Evolutionary conservation across 495 filamentous ascomycete species (phyloP).

Genomic region (Annulohypoxylon moriforme): DNA sequence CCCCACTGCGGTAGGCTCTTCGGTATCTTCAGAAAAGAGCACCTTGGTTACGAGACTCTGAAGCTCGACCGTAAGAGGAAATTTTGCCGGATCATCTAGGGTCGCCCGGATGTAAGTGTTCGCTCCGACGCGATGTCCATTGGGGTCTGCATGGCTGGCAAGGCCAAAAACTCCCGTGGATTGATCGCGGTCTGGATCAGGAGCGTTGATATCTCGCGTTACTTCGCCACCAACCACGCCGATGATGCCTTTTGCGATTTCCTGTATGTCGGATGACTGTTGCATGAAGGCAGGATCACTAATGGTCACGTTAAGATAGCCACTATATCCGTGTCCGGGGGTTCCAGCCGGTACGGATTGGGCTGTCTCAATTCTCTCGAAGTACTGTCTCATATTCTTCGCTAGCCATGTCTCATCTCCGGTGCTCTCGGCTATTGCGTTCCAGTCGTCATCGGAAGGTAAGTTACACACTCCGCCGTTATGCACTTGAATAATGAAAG

Average conservation of each 20-base stretch:
- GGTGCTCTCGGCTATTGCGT: constrained; percentile 57
- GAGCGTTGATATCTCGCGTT: constrained; percentile 55
- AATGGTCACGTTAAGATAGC: constrained; percentile 56
- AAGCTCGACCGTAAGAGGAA: constrained; percentile 58
- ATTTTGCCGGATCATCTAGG: constrained; percentile 57
- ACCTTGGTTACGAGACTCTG: constrained; percentile 61
- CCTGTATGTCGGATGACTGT: constrained; percentile 40
- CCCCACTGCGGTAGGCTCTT: constrained; percentile 54
- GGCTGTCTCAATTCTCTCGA: constrained; percentile 58
- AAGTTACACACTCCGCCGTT: constrained; percentile 58
- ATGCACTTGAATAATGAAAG: constrained; percentile 46
- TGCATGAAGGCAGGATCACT: constrained; percentile 49
- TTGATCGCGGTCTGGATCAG: constrained; percentile 52
- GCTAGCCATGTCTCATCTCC: constrained; percentile 59
- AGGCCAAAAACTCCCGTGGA: constrained; percentile 58
- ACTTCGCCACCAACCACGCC: constrained; percentile 52
- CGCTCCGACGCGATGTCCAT: constrained; percentile 55
- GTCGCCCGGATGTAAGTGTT: constrained; percentile 60
- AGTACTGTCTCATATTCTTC: constrained; percentile 58
- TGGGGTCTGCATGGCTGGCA: constrained; percentile 53
- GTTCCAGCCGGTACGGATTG: constrained; percentile 53
- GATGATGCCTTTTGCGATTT: constrained; percentile 49
- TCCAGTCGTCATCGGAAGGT: constrained; percentile 60
- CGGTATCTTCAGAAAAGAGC: constrained; percentile 50
- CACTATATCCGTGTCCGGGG: constrained; percentile 57